These are phyloP conservation scores for Psidium friedrichsthalianum DNA, from an alignment of 345 rosid species.

Conservation along the genomic window DNA sequence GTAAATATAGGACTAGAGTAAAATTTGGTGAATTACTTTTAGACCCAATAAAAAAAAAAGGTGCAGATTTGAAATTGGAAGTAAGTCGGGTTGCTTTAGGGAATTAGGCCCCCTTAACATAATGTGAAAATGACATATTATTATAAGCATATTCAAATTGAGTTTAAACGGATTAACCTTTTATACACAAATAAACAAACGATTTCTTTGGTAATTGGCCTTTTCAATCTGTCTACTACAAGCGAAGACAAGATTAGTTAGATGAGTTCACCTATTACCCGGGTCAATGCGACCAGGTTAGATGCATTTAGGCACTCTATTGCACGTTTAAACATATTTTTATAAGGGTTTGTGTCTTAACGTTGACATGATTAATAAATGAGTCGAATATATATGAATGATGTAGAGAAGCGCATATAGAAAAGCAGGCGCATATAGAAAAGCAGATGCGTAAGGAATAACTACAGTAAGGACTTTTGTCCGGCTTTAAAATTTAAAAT, in stretches of 20 bases:
- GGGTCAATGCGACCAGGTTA: not conserved
- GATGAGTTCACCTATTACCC: not conserved
- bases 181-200: not conserved
- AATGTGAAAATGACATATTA: not conserved
- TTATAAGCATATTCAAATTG: not conserved
- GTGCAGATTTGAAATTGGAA: rapidly evolving
- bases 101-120: not conserved
- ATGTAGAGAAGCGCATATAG: no score
- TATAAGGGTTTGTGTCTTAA: not conserved
- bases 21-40: not conserved
- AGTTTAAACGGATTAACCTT: not conserved
- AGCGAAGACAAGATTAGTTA: rapidly evolving
- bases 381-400: no score
- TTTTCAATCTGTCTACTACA: rapidly evolving
- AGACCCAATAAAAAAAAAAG: not conserved
- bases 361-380: no score
- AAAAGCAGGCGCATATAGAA: no score
- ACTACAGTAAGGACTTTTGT: no score
- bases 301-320: not conserved
- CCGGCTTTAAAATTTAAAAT: no score
- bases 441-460: no score
- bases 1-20: not conserved
- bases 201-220: not conserved
- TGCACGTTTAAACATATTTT: not conserved
- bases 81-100: not conserved